Percentiles rank a stretch among this genome's conserved stretches.
These are phyloP conservation scores for Trichocladium uniseriatum DNA, from an alignment of 495 filamentous ascomycete species.

Conservation along the genomic window DNA sequence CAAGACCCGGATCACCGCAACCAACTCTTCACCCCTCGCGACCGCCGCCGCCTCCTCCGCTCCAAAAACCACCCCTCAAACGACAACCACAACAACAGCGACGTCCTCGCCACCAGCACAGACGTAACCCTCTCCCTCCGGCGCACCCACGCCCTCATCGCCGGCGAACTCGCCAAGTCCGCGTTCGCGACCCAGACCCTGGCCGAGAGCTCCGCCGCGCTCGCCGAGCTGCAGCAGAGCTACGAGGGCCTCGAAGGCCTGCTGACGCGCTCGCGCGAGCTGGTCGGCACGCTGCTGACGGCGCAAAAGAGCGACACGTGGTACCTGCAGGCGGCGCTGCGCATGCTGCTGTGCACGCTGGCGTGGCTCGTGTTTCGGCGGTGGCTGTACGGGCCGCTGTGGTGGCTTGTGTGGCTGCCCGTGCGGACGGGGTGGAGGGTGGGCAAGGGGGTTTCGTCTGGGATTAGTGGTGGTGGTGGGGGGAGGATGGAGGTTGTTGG, in stretches of 20 bases:
- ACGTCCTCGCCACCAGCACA: slow-evolving; percentile 59
- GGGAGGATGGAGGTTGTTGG: slow-evolving; percentile 24
- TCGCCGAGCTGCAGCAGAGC: slow-evolving; percentile 65
- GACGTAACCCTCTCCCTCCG: slow-evolving; percentile 80
- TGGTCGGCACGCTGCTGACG: slow-evolving; percentile 69
- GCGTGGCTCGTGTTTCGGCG: slow-evolving; percentile 78
- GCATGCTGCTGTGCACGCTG: slow-evolving; percentile 65
- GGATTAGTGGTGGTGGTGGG: slow-evolving; percentile 23
- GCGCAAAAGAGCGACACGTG: slow-evolving; percentile 93
- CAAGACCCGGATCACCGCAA: slow-evolving; percentile 8
- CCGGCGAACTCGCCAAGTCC: slow-evolving; percentile 68
- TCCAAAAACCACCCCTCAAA: neutral
- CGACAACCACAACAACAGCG: slow-evolving; percentile 4
- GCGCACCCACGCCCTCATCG: slow-evolving; percentile 76
- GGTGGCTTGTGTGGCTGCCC: slow-evolving; percentile 80
- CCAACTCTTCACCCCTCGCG: slow-evolving; percentile 19
- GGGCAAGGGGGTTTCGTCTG: slow-evolving; percentile 12
- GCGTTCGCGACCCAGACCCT: slow-evolving; percentile 84
- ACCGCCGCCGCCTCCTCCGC: slow-evolving; percentile 14
- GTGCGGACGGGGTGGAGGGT: slow-evolving; percentile 34
- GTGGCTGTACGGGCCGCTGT: slow-evolving; percentile 78
- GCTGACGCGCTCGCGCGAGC: slow-evolving; percentile 58
- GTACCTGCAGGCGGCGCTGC: slow-evolving; percentile 86
- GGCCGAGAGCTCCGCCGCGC: slow-evolving; percentile 67
- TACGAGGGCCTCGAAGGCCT: slow-evolving; percentile 73